Conservation (phyloP, 2,329 filamentous ascomycete genomes). For the Aspergillus hortae region DNA sequence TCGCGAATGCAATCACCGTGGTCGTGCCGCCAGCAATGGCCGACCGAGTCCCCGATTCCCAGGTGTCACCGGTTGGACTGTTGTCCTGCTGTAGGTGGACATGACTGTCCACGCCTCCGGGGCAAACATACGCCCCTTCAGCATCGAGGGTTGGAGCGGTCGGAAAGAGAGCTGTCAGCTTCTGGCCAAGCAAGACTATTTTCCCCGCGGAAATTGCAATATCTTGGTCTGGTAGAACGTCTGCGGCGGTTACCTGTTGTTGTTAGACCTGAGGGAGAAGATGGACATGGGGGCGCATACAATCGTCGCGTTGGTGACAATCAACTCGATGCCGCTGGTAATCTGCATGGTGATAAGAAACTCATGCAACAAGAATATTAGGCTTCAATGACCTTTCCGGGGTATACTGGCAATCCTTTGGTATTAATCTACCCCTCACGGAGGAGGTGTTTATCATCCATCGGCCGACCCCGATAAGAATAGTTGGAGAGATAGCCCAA, state of each 20-base stretch:
- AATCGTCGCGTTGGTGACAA: slow-evolving; percentile 42
- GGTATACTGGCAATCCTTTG: neutral
- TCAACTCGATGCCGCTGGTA: slow-evolving; percentile 30
- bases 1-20: slow-evolving; percentile 57
- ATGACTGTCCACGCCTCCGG: slow-evolving; percentile 43
- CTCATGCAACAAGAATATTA: neutral
- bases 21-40: slow-evolving; percentile 50
- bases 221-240: slow-evolving; percentile 44
- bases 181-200: slow-evolving; percentile 43
- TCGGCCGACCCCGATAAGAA: slow-evolving; percentile 11
- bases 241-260: slow-evolving; percentile 44
- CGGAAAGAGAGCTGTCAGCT: slow-evolving; percentile 26
- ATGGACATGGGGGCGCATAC: slow-evolving; percentile 21
- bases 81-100: slow-evolving; percentile 47
- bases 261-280: neutral
- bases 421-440: neutral
- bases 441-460: neutral
- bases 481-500: neutral
- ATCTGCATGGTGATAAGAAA: neutral
- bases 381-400: no score
- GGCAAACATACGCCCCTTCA: slow-evolving; percentile 13
- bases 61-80: slow-evolving; percentile 41
- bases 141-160: slow-evolving; percentile 2
- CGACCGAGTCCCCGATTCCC: slow-evolving; percentile 50
- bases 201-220: slow-evolving; percentile 48